Evolutionary conservation across 768 basidiomycete species (phyloP), one percentile per base, ranked within the genome.

Genomic region (Agaricus blazei): DNA sequence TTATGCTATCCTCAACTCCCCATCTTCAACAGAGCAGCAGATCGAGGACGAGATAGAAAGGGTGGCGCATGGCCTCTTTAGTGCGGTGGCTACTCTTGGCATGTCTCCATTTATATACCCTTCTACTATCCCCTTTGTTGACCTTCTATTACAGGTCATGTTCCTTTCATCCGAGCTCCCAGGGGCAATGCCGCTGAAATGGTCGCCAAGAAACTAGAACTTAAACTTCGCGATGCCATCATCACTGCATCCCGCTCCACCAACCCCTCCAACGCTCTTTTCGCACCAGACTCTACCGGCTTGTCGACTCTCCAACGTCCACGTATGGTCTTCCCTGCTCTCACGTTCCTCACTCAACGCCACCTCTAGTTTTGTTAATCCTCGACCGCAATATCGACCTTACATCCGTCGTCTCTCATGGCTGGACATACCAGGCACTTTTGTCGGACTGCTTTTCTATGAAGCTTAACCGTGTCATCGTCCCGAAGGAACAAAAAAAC

Each of bases 341-440:
- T 41, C 19, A 24, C 29, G 34, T n/a, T 40, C 31, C 4, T 36
- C 43, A 48, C 3, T 15, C 44, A 23, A 12, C 57, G 61, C 50
- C 43, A 45, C 57, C 48, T 40, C 42, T 63, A 97, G 95, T 99
- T 47, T 78, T 99, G 7, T 84, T 98, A 51, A 87, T 99, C 52
- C 76, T 99, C 44, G 97, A 99, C 67, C 81, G 97, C 26, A 98
- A 98, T 64, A 77, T 98, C 52, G 97, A 99, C 65, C 78, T 99
- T 12, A 89, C 93, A 1, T 88, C 97, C 7, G 90, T 95, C 77
- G 67, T 99, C 19, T 88, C 90, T 1, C 97, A 99, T 65, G 95
- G 95, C 2, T 99, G 97, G 97, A 98, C 97, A 38, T 99, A 99
- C 64, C 97, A 99, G 71, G 93, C 97, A 0, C 83, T 99, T 28